Evolutionary conservation across 805 yeast species (phyloP).

Genomic region (Lachancea dasiensis): DNA sequence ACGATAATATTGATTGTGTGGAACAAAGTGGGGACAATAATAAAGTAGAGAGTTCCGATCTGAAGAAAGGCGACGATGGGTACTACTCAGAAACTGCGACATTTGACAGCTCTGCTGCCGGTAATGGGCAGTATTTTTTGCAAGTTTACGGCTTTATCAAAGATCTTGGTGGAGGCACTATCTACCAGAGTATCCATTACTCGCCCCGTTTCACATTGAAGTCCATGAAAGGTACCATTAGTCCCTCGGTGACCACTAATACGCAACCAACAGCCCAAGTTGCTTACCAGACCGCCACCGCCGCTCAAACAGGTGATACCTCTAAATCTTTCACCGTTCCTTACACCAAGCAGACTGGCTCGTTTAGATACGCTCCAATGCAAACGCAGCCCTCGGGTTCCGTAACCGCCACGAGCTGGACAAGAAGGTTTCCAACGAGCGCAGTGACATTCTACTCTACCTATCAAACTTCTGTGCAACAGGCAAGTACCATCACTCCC

Average conservation of each 20-base stretch:
- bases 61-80: constrained; percentile 21
- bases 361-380: constrained; percentile 84
- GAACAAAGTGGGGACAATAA: constrained; percentile 26
- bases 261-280: constrained; percentile 40
- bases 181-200: constrained; percentile 67
- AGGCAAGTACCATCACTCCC: constrained; percentile 69
- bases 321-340: constrained; percentile 57
- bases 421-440: constrained; percentile 61
- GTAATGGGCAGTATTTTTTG: constrained; percentile 64
- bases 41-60: constrained; percentile 25
- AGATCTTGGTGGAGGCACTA: constrained; percentile 39
- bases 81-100: constrained; percentile 37
- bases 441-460: constrained; percentile 57
- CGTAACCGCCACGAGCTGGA: constrained; percentile 62
- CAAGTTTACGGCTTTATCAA: constrained; percentile 52
- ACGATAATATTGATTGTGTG: constrained; percentile 39
- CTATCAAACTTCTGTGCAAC: constrained; percentile 26
- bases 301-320: constrained; percentile 36
- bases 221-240: constrained; percentile 64
- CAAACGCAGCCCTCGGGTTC: constrained; percentile 76
- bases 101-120: constrained; percentile 41
- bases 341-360: constrained; percentile 75
- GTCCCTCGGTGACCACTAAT: constrained; percentile 43
- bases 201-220: constrained; percentile 56
- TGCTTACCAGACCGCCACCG: constrained; percentile 24